Base-by-base conservation (phyloP, 106 monocot species). In the Apostasia shenzhenica region DNA sequence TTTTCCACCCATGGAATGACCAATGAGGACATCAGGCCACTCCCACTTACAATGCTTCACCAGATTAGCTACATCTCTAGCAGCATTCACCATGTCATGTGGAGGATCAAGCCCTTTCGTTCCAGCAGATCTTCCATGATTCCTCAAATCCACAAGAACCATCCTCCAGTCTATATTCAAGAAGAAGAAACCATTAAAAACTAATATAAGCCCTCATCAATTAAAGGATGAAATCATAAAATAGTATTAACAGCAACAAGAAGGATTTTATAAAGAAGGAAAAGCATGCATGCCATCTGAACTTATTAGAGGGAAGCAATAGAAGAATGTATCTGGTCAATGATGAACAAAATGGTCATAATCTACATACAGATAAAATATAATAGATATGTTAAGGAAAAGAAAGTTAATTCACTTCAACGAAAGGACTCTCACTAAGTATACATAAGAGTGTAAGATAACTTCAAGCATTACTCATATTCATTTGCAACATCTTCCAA, bases 1-100 rank as follows among this genome's bases (percentile, higher is more conserved):
- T 67, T 99, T 99, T 70, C 97, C 97, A 53, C 92, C 97, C 97
- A 99, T 81, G 4, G 97, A 99, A 63, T 99, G 97, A 8, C 89
- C 97, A 45, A 99, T 78, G 41, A 99, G 75, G 6, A 87, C 92
- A 77, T 99, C 92, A 4, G 97, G 97, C 97, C 97, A 99, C 37
- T 59, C 54, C 92, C 89, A 99, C n/a, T 78, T 77, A 39, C 76
- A 71, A 58, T 67, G 70, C 45, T 92, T 81, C 57, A 99, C 87
- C 48, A 99, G 77, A 77, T 87, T 80, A 63, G 97, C 89, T 67
- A 99, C 41, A 71, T 97, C 97, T 58, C 55, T 84, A 14, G 92
- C 97, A 49, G 93, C 80, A 78, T 76, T 93, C 8, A 48, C 58
- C 84, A 99, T 78, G 72, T 83, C 67, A 75, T 93, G 92, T 8